These are phyloP conservation scores for Fragaria ananassa DNA, from an alignment of 306 rosid genomes.

Conservation along the genomic window DNA sequence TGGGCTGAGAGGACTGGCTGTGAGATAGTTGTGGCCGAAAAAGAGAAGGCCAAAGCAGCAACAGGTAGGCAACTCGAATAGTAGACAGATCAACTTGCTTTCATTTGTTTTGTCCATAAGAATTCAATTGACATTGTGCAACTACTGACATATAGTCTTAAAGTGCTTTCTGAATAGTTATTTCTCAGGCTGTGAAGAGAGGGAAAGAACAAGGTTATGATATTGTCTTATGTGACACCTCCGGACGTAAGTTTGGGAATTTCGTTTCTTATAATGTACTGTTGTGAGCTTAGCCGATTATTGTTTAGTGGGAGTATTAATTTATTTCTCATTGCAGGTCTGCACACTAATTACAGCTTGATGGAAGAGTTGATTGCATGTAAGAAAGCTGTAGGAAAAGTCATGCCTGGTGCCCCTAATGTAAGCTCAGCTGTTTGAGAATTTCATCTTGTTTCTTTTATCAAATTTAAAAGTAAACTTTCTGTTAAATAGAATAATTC, in stretches of 20 bases:
- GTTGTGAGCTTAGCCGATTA: conserved; percentile 10
- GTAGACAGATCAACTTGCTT: conserved; percentile 17
- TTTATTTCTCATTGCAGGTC: conserved; percentile 51
- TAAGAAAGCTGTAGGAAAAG: conserved; percentile 81
- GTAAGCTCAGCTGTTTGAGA: conserved; percentile 44
- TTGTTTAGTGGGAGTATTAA: conserved; percentile 7
- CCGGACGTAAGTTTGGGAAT: conserved; percentile 72
- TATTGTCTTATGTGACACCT: conserved; percentile 87
- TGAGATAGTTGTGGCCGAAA: conserved; percentile 84
- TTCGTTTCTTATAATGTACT: conserved; percentile 17
- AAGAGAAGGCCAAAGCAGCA: conserved; percentile 79
- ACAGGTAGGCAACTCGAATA: conserved; percentile 45
- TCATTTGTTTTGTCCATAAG: background rate
- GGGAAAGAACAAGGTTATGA: conserved; percentile 85
- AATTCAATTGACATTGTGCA: conserved; percentile 6
- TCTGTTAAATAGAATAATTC: background rate
- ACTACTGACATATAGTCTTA: conserved; percentile 40
- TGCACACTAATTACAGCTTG: conserved; percentile 90
- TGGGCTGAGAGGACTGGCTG: conserved; percentile 98
- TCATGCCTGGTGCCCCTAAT: conserved; percentile 80
- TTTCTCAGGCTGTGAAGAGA: conserved; percentile 81
- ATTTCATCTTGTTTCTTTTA: background rate
- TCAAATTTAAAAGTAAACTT: background rate
- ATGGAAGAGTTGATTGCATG: conserved; percentile 98
- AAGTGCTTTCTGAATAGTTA: conserved; percentile 69